Conservation (phyloP, 176 grass and related monocot species). For the Ensete glaucum region DNA sequence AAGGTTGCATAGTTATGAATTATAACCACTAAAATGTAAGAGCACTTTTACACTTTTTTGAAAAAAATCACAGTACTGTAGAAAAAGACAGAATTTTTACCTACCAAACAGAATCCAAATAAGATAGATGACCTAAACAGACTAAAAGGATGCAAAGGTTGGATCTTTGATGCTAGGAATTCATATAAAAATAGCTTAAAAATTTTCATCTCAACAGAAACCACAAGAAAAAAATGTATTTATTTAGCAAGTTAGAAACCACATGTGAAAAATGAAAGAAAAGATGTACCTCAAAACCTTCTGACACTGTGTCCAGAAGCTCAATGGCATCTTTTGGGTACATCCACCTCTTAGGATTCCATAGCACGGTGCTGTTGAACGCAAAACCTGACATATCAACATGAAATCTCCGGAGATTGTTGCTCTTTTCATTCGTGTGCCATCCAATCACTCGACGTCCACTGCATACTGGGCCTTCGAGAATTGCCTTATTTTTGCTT, state of each 20-base stretch:
- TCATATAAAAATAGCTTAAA: neutral
- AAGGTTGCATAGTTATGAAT: neutral
- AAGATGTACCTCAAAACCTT: constrained; percentile 43
- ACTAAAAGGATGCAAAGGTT: neutral
- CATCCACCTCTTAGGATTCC: constrained; percentile 47
- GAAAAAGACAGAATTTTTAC: too few species aligned
- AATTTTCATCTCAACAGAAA: neutral
- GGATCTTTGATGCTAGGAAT: neutral
- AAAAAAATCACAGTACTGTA: too few species aligned
- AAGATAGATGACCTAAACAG: too few species aligned
- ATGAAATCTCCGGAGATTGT: constrained; percentile 37
- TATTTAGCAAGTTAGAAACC: neutral
- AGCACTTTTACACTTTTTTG: too few species aligned
- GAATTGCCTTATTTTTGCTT: constrained; percentile 35
- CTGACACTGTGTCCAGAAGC: constrained; percentile 31
- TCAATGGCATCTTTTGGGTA: constrained; percentile 44
- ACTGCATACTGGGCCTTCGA: constrained; percentile 53
- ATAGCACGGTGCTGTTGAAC: constrained; percentile 61
- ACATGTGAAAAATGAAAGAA: neutral
- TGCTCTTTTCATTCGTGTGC: constrained; percentile 42
- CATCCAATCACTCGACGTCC: constrained; percentile 45
- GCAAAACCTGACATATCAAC: constrained; percentile 50
- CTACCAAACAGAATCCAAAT: too few species aligned
- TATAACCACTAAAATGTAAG: too few species aligned
- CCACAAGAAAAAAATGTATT: neutral